Evolutionary conservation across 2,329 filamentous ascomycete species (phyloP).

Genomic region (Plenodomus tracheiphilus): DNA sequence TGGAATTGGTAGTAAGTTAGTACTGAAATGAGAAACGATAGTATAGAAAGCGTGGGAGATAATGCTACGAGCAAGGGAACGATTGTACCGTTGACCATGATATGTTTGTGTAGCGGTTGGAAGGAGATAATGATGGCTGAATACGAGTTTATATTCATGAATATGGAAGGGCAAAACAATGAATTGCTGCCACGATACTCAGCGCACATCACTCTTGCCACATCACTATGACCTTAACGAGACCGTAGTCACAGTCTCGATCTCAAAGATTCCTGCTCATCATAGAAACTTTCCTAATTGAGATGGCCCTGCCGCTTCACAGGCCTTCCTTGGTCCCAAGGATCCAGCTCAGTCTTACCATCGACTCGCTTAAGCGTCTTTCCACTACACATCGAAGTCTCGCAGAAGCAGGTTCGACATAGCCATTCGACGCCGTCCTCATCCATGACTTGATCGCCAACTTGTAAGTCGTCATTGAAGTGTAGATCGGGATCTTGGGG

Average conservation of each 20-base stretch:
- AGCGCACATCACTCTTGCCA: neutral
- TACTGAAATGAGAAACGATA: neutral
- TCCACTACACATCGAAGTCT: neutral
- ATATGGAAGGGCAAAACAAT: neutral
- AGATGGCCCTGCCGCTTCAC: neutral
- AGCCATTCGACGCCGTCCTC: neutral
- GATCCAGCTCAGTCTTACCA: slow-evolving; percentile 1
- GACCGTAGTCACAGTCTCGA: neutral
- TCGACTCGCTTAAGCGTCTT: neutral
- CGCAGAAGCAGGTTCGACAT: slow-evolving; percentile 1
- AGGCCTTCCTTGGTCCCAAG: neutral
- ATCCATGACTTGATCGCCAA: slow-evolving; percentile 1
- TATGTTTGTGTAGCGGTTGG: neutral
- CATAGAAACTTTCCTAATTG: neutral
- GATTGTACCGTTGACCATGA: neutral
- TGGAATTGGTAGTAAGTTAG: neutral
- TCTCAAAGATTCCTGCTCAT: neutral
- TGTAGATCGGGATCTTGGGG: neutral
- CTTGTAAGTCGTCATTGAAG: neutral
- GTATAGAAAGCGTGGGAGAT: neutral
- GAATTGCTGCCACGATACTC: neutral
- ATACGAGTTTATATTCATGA: neutral
- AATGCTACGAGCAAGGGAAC: neutral
- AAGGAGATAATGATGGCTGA: neutral
- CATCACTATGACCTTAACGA: neutral